phyloP scores from a whole-genome alignment of 1,284 basidiomycete genomes.

The Trametes sp. region DNA sequence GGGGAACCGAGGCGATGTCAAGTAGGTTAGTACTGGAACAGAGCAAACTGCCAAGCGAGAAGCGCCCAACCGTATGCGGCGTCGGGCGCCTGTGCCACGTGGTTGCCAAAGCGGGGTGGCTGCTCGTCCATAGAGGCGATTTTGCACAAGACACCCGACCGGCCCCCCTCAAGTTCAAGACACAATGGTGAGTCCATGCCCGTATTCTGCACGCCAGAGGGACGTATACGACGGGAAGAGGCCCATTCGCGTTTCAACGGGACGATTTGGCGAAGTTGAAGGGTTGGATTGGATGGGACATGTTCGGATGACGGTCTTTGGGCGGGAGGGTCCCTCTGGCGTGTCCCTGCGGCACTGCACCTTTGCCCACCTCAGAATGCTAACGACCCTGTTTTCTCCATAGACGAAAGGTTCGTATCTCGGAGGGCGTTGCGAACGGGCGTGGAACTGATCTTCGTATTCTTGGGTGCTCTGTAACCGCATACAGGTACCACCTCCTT shows the following conservation, averaged over 20 bases:
- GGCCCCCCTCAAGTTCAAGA: slow-evolving; percentile 45
- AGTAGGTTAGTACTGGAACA: too few relatives aligned
- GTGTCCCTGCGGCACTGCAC: slow-evolving; percentile 18
- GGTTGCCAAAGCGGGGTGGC: slow-evolving; percentile 25
- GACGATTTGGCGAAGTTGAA: slow-evolving; percentile 36
- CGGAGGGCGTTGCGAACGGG: neutral
- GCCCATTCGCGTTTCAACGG: slow-evolving; percentile 33
- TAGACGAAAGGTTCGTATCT: slow-evolving; percentile 79
- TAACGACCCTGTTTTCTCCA: slow-evolving; percentile 42
- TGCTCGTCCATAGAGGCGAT: slow-evolving; percentile 27
- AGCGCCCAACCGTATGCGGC: neutral
- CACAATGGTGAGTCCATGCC: slow-evolving; percentile 44
- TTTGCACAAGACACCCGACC: slow-evolving; percentile 33
- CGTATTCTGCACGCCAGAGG: slow-evolving; percentile 31
- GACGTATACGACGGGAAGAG: slow-evolving; percentile 23
- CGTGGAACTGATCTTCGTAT: slow-evolving; percentile 32
- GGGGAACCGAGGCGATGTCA: too few relatives aligned
- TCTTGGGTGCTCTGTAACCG: slow-evolving; percentile 35
- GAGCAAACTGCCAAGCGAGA: neutral
- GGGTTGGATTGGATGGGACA: slow-evolving; percentile 41
- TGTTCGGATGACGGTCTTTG: slow-evolving; percentile 41
- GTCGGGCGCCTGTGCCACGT: slow-evolving; percentile 28
- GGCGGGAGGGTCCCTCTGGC: slow-evolving; percentile 40
- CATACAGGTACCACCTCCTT: slow-evolving; percentile 88
- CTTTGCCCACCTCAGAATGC: slow-evolving; percentile 24